These are phyloP conservation scores for Pseudogymnoascus sp. DNA, from an alignment of 2,329 filamentous ascomycete species.

Conservation along the genomic window DNA sequence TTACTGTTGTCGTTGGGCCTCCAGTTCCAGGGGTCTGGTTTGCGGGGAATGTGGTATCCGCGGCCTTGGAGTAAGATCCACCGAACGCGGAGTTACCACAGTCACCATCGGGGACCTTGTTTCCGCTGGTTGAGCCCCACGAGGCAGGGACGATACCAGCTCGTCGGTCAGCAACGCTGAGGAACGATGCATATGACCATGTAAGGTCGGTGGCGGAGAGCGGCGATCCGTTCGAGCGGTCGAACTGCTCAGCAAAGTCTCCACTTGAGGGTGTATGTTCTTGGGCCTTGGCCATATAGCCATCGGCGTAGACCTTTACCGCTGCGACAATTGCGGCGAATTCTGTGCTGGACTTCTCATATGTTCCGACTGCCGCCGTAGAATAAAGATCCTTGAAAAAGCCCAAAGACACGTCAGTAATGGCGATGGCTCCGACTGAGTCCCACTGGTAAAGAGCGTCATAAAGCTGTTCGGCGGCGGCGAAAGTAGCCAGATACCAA, in stretches of 20 bases:
- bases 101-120: conserved; percentile 38
- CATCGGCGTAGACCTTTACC: conserved; percentile 56
- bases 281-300: conserved; percentile 42
- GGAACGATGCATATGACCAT: conserved; percentile 66
- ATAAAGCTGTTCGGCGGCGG: conserved; percentile 73
- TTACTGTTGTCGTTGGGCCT: conserved; percentile 10
- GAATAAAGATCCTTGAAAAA: conserved; percentile 65
- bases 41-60: conserved; percentile 42
- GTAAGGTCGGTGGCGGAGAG: conserved; percentile 61
- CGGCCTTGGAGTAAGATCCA: conserved; percentile 42
- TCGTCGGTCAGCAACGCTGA: conserved; percentile 54
- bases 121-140: conserved; percentile 44
- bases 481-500: conserved; percentile 71
- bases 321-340: conserved; percentile 55
- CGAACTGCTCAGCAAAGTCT: conserved; percentile 61
- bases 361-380: conserved; percentile 53
- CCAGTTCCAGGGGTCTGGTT: background rate
- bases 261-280: conserved; percentile 50
- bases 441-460: conserved; percentile 68
- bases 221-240: conserved; percentile 43
- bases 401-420: conserved; percentile 55
- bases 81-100: conserved; percentile 41
- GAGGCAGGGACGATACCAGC: conserved; percentile 46
- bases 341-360: conserved; percentile 49
- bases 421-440: conserved; percentile 50